Percentiles rank a stretch among this genome's conserved stretches.
phyloP scores from a whole-genome alignment of 176 grass and related monocot genomes.

The Zoysia pacifica region DNA sequence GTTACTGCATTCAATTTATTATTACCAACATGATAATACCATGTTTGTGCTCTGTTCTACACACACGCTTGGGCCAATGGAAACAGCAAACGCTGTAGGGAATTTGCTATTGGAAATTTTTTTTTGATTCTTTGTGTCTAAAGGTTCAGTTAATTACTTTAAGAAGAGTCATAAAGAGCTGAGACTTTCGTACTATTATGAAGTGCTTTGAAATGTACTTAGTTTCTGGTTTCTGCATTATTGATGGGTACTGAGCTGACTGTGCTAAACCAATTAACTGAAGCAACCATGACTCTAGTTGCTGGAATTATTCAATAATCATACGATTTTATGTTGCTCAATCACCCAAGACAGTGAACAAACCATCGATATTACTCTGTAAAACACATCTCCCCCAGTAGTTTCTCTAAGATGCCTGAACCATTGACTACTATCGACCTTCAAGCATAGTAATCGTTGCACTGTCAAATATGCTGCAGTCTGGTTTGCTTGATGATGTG shows the following conservation, averaged over 20 bases:
- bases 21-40: no score
- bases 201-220: constrained; percentile 5
- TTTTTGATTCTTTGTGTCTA: background rate
- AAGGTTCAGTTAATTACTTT: background rate
- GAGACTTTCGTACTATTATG: constrained; percentile 3
- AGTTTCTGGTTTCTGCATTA: no score
- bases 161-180: background rate
- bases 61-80: background rate
- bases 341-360: constrained; percentile 15
- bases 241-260: background rate
- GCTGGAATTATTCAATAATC: constrained; percentile 24
- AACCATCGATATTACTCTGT: constrained; percentile 4
- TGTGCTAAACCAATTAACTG: background rate
- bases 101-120: background rate
- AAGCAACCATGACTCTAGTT: constrained; percentile 30
- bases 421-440: constrained; percentile 43
- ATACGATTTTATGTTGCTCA: constrained; percentile 19
- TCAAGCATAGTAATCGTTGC: constrained; percentile 54
- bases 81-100: background rate
- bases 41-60: background rate
- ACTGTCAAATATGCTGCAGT: constrained; percentile 35
- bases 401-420: background rate
- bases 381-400: constrained; percentile 18
- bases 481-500: constrained; percentile 56
- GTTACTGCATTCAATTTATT: background rate